These are phyloP conservation scores for Ammopiptanthus mongolicus DNA, from an alignment of 306 rosid species.

Conservation along the genomic window DNA sequence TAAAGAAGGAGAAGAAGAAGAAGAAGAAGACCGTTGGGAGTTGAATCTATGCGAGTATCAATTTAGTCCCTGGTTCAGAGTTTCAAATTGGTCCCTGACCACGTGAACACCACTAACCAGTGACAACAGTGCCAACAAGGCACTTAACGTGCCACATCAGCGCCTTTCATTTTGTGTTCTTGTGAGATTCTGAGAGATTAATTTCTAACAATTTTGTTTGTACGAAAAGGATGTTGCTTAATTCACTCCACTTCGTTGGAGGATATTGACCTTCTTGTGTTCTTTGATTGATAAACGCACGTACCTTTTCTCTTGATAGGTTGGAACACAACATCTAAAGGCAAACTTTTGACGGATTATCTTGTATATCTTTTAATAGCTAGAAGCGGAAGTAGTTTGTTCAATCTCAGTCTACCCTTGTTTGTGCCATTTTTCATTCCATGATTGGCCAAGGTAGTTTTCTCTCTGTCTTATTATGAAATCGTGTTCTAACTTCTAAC, in stretches of 20 bases:
- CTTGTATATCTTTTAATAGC: not conserved
- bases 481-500: constrained; percentile 14
- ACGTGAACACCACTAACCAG: too few species aligned
- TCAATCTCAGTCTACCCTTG: constrained; percentile 1
- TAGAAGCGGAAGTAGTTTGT: constrained; percentile 2
- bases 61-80: too few species aligned
- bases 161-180: too few species aligned
- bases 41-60: too few species aligned
- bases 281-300: constrained; percentile 9
- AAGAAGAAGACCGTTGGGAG: too few species aligned
- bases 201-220: not conserved
- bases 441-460: constrained; percentile 12
- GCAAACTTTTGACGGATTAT: constrained; percentile 1
- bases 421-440: constrained; percentile 2
- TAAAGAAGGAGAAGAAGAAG: too few species aligned
- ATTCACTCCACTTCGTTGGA: not conserved
- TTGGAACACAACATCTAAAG: not conserved
- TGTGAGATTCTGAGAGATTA: too few species aligned
- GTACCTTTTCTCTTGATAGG: constrained; percentile 9
- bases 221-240: not conserved
- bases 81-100: too few species aligned
- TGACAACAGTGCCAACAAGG: too few species aligned
- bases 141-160: too few species aligned
- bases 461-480: constrained; percentile 8
- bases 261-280: not conserved